A percentile compares a stretch with the other conserved stretches of the same genome.
These are phyloP conservation scores for Oleoguttula mirabilis DNA, from an alignment of 495 filamentous ascomycete genomes.

Conservation along the genomic window DNA sequence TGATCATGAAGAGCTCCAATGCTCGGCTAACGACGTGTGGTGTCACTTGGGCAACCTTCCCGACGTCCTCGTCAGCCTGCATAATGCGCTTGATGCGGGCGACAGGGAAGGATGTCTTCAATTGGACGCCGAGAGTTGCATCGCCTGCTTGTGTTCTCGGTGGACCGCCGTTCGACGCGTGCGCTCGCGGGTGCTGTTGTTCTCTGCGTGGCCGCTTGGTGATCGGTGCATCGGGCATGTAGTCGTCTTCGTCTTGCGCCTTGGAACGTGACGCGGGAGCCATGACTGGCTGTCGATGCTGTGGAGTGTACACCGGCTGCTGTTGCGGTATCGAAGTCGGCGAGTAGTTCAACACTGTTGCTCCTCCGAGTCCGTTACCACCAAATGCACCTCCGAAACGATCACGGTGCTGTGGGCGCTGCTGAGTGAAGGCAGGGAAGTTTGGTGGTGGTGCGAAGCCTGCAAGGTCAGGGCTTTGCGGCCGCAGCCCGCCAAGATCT, in stretches of 20 bases:
- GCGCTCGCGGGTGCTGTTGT: not conserved
- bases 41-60: constrained; percentile 95
- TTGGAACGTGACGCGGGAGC: no score
- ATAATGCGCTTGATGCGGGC: constrained; percentile 98
- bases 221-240: constrained; percentile 6
- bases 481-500: constrained; percentile 14
- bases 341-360: not conserved
- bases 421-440: not conserved
- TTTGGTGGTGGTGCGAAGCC: constrained; percentile 1
- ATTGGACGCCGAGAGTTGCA: constrained; percentile 43
- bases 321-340: constrained; percentile 1
- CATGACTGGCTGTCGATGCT: no score
- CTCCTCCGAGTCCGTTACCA: not conserved
- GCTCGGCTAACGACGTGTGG: constrained; percentile 94
- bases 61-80: constrained; percentile 98
- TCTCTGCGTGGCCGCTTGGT: constrained; percentile 5
- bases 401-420: constrained; percentile 1
- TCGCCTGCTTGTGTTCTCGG: constrained; percentile 9
- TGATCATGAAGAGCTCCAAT: constrained; percentile 94
- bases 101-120: constrained; percentile 93
- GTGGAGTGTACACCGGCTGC: no score
- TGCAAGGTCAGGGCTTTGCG: constrained; percentile 7
- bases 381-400: constrained; percentile 1
- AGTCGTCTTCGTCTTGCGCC: constrained; percentile 2
- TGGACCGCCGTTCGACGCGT: no score